These are phyloP conservation scores for Entelexis sorbosivorans DNA, from an alignment of 1,139 yeast species.

Conservation along the genomic window DNA sequence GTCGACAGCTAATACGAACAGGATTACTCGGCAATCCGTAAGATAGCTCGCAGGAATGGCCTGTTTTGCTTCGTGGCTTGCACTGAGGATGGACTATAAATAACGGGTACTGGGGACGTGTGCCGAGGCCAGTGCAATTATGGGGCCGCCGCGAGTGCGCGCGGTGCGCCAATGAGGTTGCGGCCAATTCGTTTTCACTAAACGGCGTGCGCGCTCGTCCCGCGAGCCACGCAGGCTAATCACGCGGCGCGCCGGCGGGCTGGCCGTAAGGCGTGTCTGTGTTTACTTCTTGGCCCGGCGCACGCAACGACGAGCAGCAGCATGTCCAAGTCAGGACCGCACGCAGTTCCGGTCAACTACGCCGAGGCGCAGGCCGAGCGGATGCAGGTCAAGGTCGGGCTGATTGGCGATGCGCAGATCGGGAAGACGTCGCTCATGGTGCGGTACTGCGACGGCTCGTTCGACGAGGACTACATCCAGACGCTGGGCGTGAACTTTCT, in stretches of 20 bases:
- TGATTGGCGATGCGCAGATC: slow-evolving; percentile 95
- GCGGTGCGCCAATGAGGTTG: too few relatives aligned
- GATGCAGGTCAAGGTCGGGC: slow-evolving; percentile 81
- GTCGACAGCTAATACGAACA: too few relatives aligned
- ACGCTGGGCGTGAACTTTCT: slow-evolving; percentile 91
- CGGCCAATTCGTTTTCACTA: too few relatives aligned
- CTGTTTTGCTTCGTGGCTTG: too few relatives aligned
- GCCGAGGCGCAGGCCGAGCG: slow-evolving; percentile 27
- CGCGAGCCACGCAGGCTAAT: too few relatives aligned
- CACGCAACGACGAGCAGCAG: neutral
- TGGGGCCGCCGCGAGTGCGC: too few relatives aligned
- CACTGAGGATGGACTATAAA: too few relatives aligned
- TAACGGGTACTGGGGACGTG: too few relatives aligned
- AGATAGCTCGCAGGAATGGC: too few relatives aligned
- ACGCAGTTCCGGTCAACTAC: slow-evolving; percentile 24
- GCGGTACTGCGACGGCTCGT: slow-evolving; percentile 87
- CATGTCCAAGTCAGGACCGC: slow-evolving; percentile 11
- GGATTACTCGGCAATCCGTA: too few relatives aligned
- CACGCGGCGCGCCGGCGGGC: neutral
- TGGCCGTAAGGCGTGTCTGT: neutral
- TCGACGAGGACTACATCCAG: slow-evolving; percentile 85
- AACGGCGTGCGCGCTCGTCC: too few relatives aligned
- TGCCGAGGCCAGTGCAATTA: too few relatives aligned
- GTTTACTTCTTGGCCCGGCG: neutral
- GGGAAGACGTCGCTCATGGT: slow-evolving; percentile 97